Conservation (phyloP, 108 stramenopile species). For the Chaetoceros muelleri region DNA sequence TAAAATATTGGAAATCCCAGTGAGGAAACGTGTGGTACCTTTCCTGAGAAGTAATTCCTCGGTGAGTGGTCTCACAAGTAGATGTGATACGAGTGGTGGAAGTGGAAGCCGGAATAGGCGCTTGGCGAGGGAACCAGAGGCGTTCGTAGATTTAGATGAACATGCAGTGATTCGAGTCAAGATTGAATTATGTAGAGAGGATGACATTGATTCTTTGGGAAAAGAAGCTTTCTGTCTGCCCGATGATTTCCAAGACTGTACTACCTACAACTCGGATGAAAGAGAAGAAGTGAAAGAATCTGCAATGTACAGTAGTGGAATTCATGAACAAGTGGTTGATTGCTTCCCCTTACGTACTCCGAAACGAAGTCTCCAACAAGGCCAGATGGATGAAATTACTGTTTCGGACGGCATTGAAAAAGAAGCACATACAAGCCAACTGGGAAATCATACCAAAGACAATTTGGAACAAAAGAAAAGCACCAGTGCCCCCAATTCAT, state of each 20-base stretch:
- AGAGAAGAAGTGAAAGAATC: no score
- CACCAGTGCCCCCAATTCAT: no score
- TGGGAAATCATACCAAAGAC: background rate
- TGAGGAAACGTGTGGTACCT: background rate
- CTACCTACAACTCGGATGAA: no score
- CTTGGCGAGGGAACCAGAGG: background rate
- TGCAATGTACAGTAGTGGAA: no score
- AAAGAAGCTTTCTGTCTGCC: no score
- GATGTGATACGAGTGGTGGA: no score
- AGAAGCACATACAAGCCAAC: background rate
- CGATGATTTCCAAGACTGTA: no score
- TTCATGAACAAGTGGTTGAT: no score
- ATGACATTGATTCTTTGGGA: background rate
- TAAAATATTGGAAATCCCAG: background rate
- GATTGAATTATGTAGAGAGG: background rate
- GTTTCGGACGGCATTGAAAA: background rate
- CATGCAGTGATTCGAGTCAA: background rate
- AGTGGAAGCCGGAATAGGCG: background rate
- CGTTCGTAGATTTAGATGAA: background rate
- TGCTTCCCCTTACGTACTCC: no score
- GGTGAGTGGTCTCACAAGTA: background rate
- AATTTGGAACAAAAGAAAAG: background rate
- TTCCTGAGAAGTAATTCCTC: background rate
- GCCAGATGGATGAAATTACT: background rate
- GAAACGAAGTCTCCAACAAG: no score